Evolutionary conservation across 2,329 filamentous ascomycete species (phyloP).

Genomic region (Fusarium sp.): DNA sequence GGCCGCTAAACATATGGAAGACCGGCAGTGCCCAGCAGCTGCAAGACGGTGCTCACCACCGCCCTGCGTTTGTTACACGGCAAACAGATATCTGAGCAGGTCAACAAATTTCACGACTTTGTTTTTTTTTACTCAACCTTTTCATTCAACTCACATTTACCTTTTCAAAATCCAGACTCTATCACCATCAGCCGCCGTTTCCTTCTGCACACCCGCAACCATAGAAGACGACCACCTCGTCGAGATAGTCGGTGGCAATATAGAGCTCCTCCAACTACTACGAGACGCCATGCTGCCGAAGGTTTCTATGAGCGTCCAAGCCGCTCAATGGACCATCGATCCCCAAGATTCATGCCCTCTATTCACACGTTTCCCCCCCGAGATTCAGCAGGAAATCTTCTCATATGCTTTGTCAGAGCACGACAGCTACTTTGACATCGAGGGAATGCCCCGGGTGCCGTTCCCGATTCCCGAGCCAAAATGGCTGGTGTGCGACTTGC

Average conservation of each 20-base stretch:
- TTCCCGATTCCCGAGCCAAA: background rate
- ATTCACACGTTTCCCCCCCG: conserved; percentile 1
- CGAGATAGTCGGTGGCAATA: background rate
- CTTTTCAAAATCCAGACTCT: background rate
- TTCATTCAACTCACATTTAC: background rate
- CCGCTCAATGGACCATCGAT: conserved; percentile 2
- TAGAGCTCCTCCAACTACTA: background rate
- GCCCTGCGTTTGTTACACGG: background rate
- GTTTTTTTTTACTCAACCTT: background rate
- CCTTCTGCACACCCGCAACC: background rate
- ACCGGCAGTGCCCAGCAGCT: background rate
- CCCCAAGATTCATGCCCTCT: conserved; percentile 9
- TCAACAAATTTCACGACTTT: background rate
- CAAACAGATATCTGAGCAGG: background rate
- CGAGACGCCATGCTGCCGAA: background rate
- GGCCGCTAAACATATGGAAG: background rate
- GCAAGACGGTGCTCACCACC: background rate
- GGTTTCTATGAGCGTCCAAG: conserved; percentile 14
- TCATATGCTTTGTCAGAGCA: conserved; percentile 5
- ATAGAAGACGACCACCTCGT: background rate
- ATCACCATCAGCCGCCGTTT: background rate
- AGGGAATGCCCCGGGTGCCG: background rate
- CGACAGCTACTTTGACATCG: background rate
- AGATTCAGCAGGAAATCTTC: conserved; percentile 20
- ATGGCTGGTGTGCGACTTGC: conserved; percentile 10